These are phyloP conservation scores for Picea sitchensis DNA, from an alignment of 75 land plant species.

Conservation along the genomic window DNA sequence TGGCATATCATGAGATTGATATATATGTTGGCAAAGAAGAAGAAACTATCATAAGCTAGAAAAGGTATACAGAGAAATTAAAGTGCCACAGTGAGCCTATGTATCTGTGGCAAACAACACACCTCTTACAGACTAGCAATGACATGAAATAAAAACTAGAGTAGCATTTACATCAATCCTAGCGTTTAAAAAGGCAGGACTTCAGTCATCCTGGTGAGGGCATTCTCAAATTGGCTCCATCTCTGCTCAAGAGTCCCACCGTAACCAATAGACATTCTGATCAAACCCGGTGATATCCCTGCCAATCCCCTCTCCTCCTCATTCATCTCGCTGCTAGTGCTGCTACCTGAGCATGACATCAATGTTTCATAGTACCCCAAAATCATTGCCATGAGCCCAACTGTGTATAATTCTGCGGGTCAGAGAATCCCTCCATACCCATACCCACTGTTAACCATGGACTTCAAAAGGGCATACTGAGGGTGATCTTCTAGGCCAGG, in stretches of 20 bases:
- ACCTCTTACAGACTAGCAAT: too few relatives aligned
- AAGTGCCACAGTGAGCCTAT: too few relatives aligned
- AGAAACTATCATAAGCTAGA: too few relatives aligned
- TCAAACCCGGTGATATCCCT: constrained; percentile 77
- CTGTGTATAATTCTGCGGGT: constrained; percentile 68
- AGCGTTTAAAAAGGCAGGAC: neutral
- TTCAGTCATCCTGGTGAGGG: constrained; percentile 33
- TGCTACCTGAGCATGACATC: constrained; percentile 96
- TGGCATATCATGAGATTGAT: too few relatives aligned
- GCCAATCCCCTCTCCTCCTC: constrained; percentile 58
- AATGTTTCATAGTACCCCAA: constrained; percentile 93
- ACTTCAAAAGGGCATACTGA: constrained; percentile 56
- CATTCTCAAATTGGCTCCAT: constrained; percentile 83
- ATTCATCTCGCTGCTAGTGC: constrained; percentile 89
- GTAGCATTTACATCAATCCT: constrained; percentile 10
- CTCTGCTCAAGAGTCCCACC: constrained; percentile 78
- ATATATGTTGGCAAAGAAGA: too few relatives aligned
- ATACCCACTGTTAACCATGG: constrained; percentile 72
- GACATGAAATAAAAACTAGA: too few relatives aligned
- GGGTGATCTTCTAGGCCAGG: constrained; percentile 92
- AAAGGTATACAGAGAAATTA: too few relatives aligned
- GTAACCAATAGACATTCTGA: constrained; percentile 89
- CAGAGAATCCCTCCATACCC: constrained; percentile 82
- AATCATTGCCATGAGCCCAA: constrained; percentile 93
- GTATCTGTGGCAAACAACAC: too few relatives aligned